Evolutionary conservation across 1,139 yeast genomes (phyloP), one percentile per base, ranked within the genome.

Genomic region (Yamadazyma diddensiae): DNA sequence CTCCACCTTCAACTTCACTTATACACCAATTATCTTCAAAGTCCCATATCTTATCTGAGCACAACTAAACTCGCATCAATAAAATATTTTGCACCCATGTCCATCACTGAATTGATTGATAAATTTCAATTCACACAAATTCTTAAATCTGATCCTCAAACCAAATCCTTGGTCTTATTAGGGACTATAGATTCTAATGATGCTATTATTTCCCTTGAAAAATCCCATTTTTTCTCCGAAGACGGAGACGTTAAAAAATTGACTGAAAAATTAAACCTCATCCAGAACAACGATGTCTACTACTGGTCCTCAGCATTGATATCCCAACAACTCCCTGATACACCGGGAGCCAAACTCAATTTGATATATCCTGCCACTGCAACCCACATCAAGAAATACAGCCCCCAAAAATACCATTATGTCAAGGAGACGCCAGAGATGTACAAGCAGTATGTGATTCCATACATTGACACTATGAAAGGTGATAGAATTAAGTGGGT

Each of bases 401-500:
- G 74, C 11, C 63, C 59, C 12, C 90, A 83, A 47, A 58, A 58
- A 14, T 46, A 55, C 25, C 87, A 81, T 46, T 62, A 82, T 49
- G 70, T 92, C 3, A 53, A 60, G 14, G 99, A 94, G 52, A 87
- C 97, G 3, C 95, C 96, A 0, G 80, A 79, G 33, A 65, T 77
- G 62, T 92, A 90, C 59, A 33, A 55, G 4, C 44, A 60, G 9
- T 62, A 68, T 23, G 95, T 85, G 2, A 62, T 66, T 24, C 96
- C 97, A 0, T 92, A 83, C 53, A 83, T 92, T 29, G 71, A 74
- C 10, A 68, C 82, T 2, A 83, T 83, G 84, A 72, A 73, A 35
- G 94, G 95, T 3, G 80, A 76, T 38, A 61, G 95, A 29, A 67
- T 90, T 34, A 75, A 85, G 50, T 92, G 99, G 98, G 97, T 92